Base-by-base conservation (phyloP, 768 basidiomycete genomes). In the Mycena albidolilacea region DNA sequence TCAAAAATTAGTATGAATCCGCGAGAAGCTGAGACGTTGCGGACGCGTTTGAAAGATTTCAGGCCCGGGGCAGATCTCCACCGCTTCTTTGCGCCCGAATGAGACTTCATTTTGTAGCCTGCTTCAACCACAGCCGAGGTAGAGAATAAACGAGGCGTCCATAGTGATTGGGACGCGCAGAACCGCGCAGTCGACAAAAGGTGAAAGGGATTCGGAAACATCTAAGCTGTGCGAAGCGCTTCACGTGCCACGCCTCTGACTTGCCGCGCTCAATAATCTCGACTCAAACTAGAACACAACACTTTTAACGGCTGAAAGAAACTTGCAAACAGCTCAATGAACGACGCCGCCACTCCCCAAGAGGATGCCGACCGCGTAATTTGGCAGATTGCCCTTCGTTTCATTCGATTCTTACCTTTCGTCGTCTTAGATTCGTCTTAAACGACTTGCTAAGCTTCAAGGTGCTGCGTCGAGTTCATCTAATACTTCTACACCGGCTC, bases 381-480 rank as follows among this genome's bases (percentile, higher is more conserved):
- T 80, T 30, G 64, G 58, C 19, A 38, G 10, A 21, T 43, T 41
- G 43, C 38, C 50, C 30, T 55, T 38, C 35, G 50, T 61, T 50
- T 23, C 46, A 11, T 50, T 12, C 71, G 5, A 69, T 21, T 54
- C 64, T 73, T 55, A 77, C 59, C n/a, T 72, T 37, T 19, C 38
- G 37, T 71, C 41, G 64, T 15, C 12, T 1, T 66, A 97, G 97
- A 97, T 98, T 79, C 95, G 96, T 75, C 84, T 95, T 81, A 97
- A 97, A 83, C 91, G 97, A 68, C 87, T 99, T 64, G 96, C 95
- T 41, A 95, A 94, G 80, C 87, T 98, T 9, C 93, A 94, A 78
- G 85, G 79, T 48, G 77, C 83, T 54, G 74, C 84, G 52, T 83
- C 86, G 39, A 80, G 75, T 14, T 78, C 87, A 10, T 78, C 88